These are phyloP conservation scores for Curvularia spicifera DNA, from an alignment of 2,329 filamentous ascomycete species.

Conservation along the genomic window DNA sequence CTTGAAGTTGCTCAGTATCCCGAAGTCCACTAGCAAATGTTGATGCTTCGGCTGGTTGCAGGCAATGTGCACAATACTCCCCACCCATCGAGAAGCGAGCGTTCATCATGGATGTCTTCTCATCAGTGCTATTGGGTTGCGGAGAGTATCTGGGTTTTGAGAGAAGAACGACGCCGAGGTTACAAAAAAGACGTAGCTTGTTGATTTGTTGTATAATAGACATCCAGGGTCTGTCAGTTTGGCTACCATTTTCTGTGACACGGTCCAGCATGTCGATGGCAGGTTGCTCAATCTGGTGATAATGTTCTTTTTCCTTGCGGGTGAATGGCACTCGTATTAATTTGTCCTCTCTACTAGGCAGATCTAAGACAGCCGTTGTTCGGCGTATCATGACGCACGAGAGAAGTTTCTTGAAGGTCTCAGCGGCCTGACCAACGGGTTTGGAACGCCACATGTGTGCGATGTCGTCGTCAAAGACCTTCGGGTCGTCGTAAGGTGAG, in stretches of 20 bases:
- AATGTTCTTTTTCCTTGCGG: slow-evolving; percentile 1
- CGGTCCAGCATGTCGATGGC: neutral
- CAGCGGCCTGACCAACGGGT: slow-evolving; percentile 45
- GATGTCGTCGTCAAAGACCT: slow-evolving; percentile 52
- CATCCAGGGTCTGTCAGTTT: slow-evolving; percentile 2
- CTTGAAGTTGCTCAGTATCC: neutral
- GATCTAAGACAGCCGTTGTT: slow-evolving; percentile 48
- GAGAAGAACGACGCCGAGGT: slow-evolving; percentile 46
- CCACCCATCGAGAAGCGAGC: slow-evolving; percentile 8
- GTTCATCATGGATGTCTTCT: slow-evolving; percentile 1
- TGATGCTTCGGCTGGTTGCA: neutral
- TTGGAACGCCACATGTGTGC: slow-evolving; percentile 49
- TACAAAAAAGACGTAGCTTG: slow-evolving; percentile 55
- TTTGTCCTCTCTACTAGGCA: slow-evolving; percentile 48
- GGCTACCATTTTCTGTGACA: neutral
- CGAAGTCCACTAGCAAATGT: neutral
- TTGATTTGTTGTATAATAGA: slow-evolving; percentile 55
- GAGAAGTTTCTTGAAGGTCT: slow-evolving; percentile 51
- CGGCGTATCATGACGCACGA: slow-evolving; percentile 52
- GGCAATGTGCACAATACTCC: neutral
- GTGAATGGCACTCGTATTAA: neutral
- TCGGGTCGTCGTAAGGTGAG: slow-evolving; percentile 34
- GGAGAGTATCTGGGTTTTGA: neutral
- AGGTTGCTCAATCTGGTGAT: neutral
- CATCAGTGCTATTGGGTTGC: neutral